Conservation (phyloP, 139 green algal genomes). For the Tetraselmis chui region DNA sequence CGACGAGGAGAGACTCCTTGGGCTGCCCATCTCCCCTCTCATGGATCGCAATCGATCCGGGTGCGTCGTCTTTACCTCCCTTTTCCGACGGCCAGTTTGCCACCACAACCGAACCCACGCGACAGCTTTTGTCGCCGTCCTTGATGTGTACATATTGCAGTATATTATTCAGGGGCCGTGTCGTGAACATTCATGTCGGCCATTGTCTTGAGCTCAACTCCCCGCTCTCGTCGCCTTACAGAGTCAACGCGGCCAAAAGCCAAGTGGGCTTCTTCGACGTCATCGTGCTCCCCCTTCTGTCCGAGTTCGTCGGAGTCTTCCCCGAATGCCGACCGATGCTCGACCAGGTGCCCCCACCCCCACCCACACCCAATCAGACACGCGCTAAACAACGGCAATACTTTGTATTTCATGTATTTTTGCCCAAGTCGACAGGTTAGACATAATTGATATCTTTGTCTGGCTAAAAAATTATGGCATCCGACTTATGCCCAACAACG, state of each 20-base stretch:
- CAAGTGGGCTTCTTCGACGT: constrained; percentile 65
- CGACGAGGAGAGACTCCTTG: constrained; percentile 38
- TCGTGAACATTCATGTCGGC: neutral
- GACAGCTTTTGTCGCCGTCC: neutral
- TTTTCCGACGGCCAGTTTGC: too few species aligned
- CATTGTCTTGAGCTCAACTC: neutral
- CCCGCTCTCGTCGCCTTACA: neutral
- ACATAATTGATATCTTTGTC: too few species aligned
- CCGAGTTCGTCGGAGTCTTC: constrained; percentile 39
- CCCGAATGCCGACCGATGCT: constrained; percentile 38
- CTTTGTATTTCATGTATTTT: too few species aligned
- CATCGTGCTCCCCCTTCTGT: constrained; percentile 52
- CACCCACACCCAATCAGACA: too few species aligned
- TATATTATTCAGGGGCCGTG: too few species aligned
- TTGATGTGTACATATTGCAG: too few species aligned
- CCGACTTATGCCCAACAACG: neutral
- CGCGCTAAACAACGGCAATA: too few species aligned
- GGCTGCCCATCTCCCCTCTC: constrained; percentile 38
- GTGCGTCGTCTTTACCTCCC: too few species aligned
- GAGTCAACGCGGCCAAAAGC: neutral
- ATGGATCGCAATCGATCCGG: constrained; percentile 38
- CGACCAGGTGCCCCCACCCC: constrained; percentile 10
- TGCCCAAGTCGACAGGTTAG: too few species aligned
- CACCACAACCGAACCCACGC: neutral
- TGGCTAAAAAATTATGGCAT: too few species aligned